Conservation (phyloP, 176 grass and related monocot genomes). For the sorghum (Sorghum bicolor) region Sorghum_bicolor_NCBIv3 NC_012871.2:69487001-69487500, state of each 20-base stretch:
- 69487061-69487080: slow-evolving; percentile 56
- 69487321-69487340: no score
- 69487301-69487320: not conserved
- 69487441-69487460: no score
- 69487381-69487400: not conserved
- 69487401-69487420: not conserved
- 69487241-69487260: not conserved
- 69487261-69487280: slow-evolving; percentile 42
- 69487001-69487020: slow-evolving; percentile 40
- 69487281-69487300: slow-evolving; percentile 36
- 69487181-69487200: not conserved
- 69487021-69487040: slow-evolving; percentile 52
- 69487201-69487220: slow-evolving; percentile 4
- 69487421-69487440: not conserved
- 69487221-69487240: not conserved
- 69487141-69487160: not conserved
- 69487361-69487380: not conserved
- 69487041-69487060: slow-evolving; percentile 53
- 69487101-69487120: not conserved
- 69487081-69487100: not conserved
- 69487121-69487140: not conserved
- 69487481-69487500: not conserved
- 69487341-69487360: not conserved
- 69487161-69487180: not conserved
- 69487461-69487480: slow-evolving; percentile 26